phyloP scores from a whole-genome alignment of 371 early-diverging fungal genomes.

The Mucor piriformis region DNA sequence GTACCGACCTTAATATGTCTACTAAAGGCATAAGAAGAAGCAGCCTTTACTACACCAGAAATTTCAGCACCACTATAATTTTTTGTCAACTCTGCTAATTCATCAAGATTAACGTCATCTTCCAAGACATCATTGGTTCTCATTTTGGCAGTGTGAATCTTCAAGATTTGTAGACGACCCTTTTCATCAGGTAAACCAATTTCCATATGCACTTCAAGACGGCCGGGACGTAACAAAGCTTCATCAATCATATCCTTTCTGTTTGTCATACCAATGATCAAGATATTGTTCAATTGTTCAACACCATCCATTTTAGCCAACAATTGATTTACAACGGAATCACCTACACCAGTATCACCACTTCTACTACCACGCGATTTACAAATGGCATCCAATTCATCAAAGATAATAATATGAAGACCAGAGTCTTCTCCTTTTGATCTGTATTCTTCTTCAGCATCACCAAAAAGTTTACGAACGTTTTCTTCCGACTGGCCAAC shows the following conservation, averaged over 20 bases:
- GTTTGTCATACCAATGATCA: conserved; percentile 99
- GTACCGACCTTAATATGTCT: conserved; percentile 95
- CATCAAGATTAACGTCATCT: conserved; percentile 86
- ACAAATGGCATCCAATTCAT: conserved; percentile 99
- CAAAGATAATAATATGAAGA: conserved; percentile 99
- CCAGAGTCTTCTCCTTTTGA: conserved; percentile 92
- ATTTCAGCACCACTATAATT: conserved; percentile 99
- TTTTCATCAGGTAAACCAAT: conserved; percentile 92
- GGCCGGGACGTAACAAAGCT: conserved; percentile 96
- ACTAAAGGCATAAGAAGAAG: conserved; percentile 99
- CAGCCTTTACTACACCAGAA: conserved; percentile 95
- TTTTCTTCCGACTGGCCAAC: conserved; percentile 99
- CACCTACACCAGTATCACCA: conserved; percentile 97
- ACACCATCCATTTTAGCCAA: conserved; percentile 99
- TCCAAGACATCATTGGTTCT: conserved; percentile 84
- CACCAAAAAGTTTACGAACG: conserved; percentile 96
- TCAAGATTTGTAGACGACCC: conserved; percentile 92
- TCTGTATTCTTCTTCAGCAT: conserved; percentile 97
- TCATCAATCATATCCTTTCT: conserved; percentile 98
- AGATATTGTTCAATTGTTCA: conserved; percentile 94
- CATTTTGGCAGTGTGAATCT: conserved; percentile 94
- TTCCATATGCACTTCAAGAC: conserved; percentile 98
- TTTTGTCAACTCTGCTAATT: conserved; percentile 93
- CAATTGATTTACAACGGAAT: conserved; percentile 99
- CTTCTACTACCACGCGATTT: conserved; percentile 96